Evolutionary conservation across 192 early-diverging fungal genomes (phyloP), one percentile per base, ranked within the genome.

Genomic region (Umbelopsis sp.): DNA sequence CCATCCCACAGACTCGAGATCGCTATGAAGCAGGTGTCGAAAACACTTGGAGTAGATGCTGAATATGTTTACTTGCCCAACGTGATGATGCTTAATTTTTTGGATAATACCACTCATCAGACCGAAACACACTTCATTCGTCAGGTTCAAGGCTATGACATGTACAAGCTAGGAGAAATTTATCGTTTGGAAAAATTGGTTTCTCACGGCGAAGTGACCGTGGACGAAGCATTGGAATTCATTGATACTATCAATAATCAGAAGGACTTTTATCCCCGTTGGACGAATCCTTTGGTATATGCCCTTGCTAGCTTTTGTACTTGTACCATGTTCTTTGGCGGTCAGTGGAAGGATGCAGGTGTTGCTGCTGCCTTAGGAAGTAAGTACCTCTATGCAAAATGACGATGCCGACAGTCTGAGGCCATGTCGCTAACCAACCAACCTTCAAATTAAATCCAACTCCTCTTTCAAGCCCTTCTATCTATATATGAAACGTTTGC

Each of bases 91-190:
- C 81, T 91, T 25, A 85, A 86, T 21, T 93, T 93, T 74, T 83
- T 88, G 68, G 90, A 93, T 75, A 82, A 83, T 10, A 86, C 87
- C 45, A 93, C 90, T 2, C 86, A 91, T 32, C 87, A 90, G 0
- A 89, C 90, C 16, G 91, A 93, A 68, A 93, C 92, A 0, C 91
- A 91, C 69, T 81, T 93, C 31, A 84, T 93, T 66, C 84, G 88
- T 16, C 76, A 81, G 11, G 52, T 82, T 10, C 79, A 86, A 0
- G 83, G 85, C 20, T 85, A 88, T 75, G 89, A 93, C 54, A 91
- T 93, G 90, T 81, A 85, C 78, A 85, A 87, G 31, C 79, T 89
- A 47, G 84, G 82, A 1, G 84, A 87, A 45, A 87, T 89, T 4
- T 91, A 91, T 78, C 82, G 85, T 21, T 69, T 88, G 10, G 85